These are phyloP conservation scores for Daldinia childiae DNA, from an alignment of 495 filamentous ascomycete species.

Conservation along the genomic window DNA sequence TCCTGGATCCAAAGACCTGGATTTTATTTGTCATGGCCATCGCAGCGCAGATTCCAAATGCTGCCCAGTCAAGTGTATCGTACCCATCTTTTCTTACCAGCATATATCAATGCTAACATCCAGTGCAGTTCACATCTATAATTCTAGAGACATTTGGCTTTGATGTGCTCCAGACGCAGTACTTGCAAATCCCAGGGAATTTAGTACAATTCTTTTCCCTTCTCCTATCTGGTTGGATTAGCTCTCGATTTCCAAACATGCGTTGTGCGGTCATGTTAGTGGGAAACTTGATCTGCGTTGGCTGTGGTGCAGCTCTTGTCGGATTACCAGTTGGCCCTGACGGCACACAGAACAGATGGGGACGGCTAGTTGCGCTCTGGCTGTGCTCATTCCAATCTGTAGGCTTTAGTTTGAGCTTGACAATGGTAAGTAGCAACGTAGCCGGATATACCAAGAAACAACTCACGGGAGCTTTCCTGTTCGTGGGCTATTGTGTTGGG, in stretches of 20 bases:
- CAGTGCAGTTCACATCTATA: constrained; percentile 51
- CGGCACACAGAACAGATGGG: constrained; percentile 61
- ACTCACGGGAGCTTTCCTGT: constrained; percentile 61
- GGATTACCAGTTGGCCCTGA: constrained; percentile 40
- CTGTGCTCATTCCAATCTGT: constrained; percentile 51
- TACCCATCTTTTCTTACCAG: background rate
- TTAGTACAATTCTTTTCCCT: constrained; percentile 54
- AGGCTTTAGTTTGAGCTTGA: constrained; percentile 56
- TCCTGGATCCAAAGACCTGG: constrained; percentile 69
- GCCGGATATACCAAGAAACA: constrained; percentile 67
- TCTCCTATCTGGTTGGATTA: constrained; percentile 50
- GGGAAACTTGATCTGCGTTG: constrained; percentile 53
- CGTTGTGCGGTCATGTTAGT: constrained; percentile 53
- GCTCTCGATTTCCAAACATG: constrained; percentile 51
- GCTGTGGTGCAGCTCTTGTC: constrained; percentile 50
- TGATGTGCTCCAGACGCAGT: constrained; percentile 64
- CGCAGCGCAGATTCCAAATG: constrained; percentile 55
- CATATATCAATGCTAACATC: background rate
- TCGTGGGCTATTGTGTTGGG: constrained; percentile 65
- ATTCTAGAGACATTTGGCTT: constrained; percentile 64
- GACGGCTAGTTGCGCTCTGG: constrained; percentile 61
- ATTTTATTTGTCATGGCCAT: constrained; percentile 51
- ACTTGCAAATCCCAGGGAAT: constrained; percentile 59
- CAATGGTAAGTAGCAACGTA: constrained; percentile 57
- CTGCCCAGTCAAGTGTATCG: constrained; percentile 61